These are phyloP conservation scores for Mycena vulgaris DNA, from an alignment of 768 basidiomycete species.

Conservation along the genomic window DNA sequence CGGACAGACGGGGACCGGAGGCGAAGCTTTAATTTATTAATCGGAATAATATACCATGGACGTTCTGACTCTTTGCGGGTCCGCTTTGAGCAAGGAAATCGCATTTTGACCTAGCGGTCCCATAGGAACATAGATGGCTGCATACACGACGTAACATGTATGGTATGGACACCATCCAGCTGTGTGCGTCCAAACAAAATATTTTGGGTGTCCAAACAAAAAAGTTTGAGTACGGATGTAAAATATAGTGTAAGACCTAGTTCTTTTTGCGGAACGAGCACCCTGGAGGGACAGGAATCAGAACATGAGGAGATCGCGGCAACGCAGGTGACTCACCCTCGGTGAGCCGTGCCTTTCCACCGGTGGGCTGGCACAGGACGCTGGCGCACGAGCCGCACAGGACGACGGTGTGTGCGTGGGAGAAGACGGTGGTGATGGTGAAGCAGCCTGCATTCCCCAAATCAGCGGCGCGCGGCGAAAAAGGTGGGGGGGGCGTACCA, in stretches of 20 bases:
- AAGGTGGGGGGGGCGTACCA: constrained; percentile 66
- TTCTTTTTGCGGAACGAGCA: constrained; percentile 99
- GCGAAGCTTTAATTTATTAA: constrained; percentile 30
- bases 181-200: no score
- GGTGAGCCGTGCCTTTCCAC: constrained; percentile 97
- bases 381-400: constrained; percentile 93
- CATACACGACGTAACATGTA: no score
- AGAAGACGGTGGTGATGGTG: constrained; percentile 97
- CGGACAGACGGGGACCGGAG: constrained; percentile 62
- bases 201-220: no score
- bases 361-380: constrained; percentile 97
- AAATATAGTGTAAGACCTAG: constrained; percentile 56
- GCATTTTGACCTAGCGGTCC: no score
- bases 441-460: constrained; percentile 80
- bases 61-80: no score
- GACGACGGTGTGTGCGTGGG: constrained; percentile 98
- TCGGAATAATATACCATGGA: neutral
- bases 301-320: neutral
- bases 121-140: no score
- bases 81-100: no score
- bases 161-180: no score
- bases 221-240: no score
- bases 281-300: constrained; percentile 63
- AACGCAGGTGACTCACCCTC: constrained; percentile 78
- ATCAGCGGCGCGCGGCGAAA: constrained; percentile 36